Evolutionary conservation across 1,284 basidiomycete genomes (phyloP).

Genomic region (Blastosporella zonata): DNA sequence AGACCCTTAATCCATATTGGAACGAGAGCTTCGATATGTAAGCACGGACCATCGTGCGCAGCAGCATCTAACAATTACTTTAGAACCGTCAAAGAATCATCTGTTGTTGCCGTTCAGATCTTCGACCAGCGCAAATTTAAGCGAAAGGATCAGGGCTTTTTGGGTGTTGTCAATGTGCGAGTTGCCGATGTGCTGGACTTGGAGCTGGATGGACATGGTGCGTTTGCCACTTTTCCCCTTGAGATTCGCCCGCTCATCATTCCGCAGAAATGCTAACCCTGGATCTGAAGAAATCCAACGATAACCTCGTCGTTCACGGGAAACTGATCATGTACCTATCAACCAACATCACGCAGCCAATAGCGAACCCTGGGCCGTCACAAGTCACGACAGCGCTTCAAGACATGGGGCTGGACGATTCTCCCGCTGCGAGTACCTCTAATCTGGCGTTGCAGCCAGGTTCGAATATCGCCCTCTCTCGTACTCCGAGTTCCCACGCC

Average conservation of each 20-base stretch:
- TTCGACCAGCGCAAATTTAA: constrained; percentile 98
- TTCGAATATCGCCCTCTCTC: constrained; percentile 42
- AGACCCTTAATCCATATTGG: constrained; percentile 91
- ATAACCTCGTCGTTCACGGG: constrained; percentile 86
- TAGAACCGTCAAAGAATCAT: constrained; percentile 87
- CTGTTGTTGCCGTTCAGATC: constrained; percentile 90
- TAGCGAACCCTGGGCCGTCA: constrained; percentile 71
- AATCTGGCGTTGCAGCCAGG: constrained; percentile 36
- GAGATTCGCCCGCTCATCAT: constrained; percentile 2
- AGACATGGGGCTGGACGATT: constrained; percentile 55
- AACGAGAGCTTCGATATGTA: constrained; percentile 92
- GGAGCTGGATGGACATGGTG: constrained; percentile 86
- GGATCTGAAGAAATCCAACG: constrained; percentile 88
- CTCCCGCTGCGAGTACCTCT: constrained; percentile 51
- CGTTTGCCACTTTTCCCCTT: constrained; percentile 25
- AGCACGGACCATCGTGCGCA: constrained; percentile 16
- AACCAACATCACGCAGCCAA: constrained; percentile 77
- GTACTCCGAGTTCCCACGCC: constrained; percentile 55
- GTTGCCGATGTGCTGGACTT: constrained; percentile 90
- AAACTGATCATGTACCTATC: constrained; percentile 89
- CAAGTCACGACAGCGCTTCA: constrained; percentile 55
- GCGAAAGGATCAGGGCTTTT: constrained; percentile 90
- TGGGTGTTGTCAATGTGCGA: constrained; percentile 90
- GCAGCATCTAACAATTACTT: constrained; percentile 13
- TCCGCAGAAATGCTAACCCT: constrained; percentile 81